Evolutionary conservation across 345 rosid genomes (phyloP), one percentile per base, ranked within the genome.

Genomic region (Boechera divaricarpa): DNA sequence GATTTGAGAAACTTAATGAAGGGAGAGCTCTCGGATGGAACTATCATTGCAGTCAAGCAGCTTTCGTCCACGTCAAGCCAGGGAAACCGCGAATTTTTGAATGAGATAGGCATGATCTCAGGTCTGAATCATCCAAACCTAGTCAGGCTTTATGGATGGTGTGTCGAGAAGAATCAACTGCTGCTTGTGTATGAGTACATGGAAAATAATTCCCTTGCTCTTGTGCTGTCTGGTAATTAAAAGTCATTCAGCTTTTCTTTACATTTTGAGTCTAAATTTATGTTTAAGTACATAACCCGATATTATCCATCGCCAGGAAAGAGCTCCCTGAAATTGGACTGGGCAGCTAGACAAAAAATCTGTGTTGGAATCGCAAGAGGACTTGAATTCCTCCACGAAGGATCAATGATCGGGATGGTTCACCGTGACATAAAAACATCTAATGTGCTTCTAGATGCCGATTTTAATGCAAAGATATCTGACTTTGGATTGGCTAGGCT

Each of bases 401-500:
- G 85, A 67, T 90, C 95, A 0, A 60, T 56, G 39, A 67, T 88
- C 62, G 84, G 72, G 63, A 86, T 90, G 66, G 85, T 90, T 60
- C 95, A 88, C 62, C 82, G 90, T 59, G 94, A 89, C 73, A 89
- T 89, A 58, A 89, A 89, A 77, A 83, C 80, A 42, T 78, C 85
- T 4, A 90, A 90, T 54, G 84, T 88, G 28, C 85, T 87, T 18
- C 87, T 90, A 11, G 89, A 89, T 26, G 49, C 21, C 0, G 76
- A 86, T 31, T 69, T 87, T 2, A 90, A 85, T 73, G 82, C 95
- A 7, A 90, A 85, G 69, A 88, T 90, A 73, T 90, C 92, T 0
- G 95, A 90, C 59, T 90, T 90, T 65, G 95, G 92, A 21, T 70
- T 90, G 75, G 95, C 95, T 66, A 84, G 83, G 74, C 86, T 86